phyloP scores from a whole-genome alignment of 1,284 basidiomycete species.

The Uromyces viciae-fabae region DNA sequence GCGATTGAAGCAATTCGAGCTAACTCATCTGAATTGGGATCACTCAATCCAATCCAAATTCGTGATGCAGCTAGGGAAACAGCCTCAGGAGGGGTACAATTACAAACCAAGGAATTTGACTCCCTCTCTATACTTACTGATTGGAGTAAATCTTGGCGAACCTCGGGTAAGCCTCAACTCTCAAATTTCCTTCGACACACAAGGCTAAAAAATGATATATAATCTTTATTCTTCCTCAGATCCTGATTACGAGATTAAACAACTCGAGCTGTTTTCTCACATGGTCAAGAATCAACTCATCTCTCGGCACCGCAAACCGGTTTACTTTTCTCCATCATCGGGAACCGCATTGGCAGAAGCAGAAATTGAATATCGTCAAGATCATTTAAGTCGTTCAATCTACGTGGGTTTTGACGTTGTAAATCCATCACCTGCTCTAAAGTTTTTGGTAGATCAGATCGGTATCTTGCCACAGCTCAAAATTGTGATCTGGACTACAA shows the following conservation, averaged over 20 bases:
- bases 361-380: constrained; percentile 83
- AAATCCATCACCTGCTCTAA: constrained; percentile 51
- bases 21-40: constrained; percentile 54
- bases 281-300: constrained; percentile 86
- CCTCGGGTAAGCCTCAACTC: constrained; percentile 79
- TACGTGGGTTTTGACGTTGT: constrained; percentile 73
- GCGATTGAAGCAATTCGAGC: constrained; percentile 67
- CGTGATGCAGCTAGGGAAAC: constrained; percentile 69
- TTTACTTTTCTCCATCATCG: constrained; percentile 93
- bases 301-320: constrained; percentile 80
- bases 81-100: constrained; percentile 70
- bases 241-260: constrained; percentile 79
- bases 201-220: constrained; percentile 9
- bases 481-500: constrained; percentile 95
- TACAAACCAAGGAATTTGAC: constrained; percentile 76
- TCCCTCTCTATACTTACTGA: constrained; percentile 88
- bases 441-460: constrained; percentile 52
- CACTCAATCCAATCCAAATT: constrained; percentile 64
- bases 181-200: constrained; percentile 49
- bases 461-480: constrained; percentile 49
- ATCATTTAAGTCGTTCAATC: constrained; percentile 80
- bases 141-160: constrained; percentile 68
- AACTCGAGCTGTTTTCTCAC: constrained; percentile 76
- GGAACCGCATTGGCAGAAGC: constrained; percentile 91
- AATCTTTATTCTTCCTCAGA: constrained; percentile 59